A percentile compares a stretch with the other conserved stretches of the same genome.
Conservation (phyloP, 2,329 filamentous ascomycete species). For the Cadophora sp. region DNA sequence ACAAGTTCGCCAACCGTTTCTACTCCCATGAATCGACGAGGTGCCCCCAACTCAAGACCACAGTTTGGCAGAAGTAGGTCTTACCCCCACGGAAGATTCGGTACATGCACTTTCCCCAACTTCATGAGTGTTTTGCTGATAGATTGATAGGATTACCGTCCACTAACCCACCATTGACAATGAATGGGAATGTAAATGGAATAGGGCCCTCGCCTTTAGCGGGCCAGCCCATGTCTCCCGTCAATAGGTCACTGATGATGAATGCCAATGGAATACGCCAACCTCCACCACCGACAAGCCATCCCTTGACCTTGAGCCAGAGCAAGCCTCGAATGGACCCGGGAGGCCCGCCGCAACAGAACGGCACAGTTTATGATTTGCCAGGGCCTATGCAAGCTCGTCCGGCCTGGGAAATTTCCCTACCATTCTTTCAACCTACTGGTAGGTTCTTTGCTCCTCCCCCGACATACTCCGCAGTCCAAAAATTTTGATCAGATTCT, state of each 20-base stretch:
- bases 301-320: conserved; percentile 10
- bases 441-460: conserved; percentile 19
- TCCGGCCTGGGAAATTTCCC: conserved; percentile 46
- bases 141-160: conserved; percentile 23
- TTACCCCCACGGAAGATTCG: conserved; percentile 26
- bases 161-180: not conserved
- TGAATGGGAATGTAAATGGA: conserved; percentile 3
- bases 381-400: conserved; percentile 32
- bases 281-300: not conserved
- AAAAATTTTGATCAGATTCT: too few relatives aligned
- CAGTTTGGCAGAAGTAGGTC: conserved; percentile 32
- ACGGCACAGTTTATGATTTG: not conserved
- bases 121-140: not conserved
- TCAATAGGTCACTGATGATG: conserved; percentile 1
- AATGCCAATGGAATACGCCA: conserved; percentile 12
- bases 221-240: conserved; percentile 16
- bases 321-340: conserved; percentile 6
- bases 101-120: conserved; percentile 14
- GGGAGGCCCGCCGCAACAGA: conserved; percentile 4
- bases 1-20: conserved; percentile 7
- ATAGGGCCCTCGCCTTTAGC: conserved; percentile 6
- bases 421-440: conserved; percentile 44
- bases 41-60: conserved; percentile 19
- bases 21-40: conserved; percentile 1
- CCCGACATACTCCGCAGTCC: too few relatives aligned